A percentile compares a stretch with the other conserved stretches of the same genome.
Conservation (phyloP, 1,139 yeast genomes). For the Yamadazyma blattariae region DNA sequence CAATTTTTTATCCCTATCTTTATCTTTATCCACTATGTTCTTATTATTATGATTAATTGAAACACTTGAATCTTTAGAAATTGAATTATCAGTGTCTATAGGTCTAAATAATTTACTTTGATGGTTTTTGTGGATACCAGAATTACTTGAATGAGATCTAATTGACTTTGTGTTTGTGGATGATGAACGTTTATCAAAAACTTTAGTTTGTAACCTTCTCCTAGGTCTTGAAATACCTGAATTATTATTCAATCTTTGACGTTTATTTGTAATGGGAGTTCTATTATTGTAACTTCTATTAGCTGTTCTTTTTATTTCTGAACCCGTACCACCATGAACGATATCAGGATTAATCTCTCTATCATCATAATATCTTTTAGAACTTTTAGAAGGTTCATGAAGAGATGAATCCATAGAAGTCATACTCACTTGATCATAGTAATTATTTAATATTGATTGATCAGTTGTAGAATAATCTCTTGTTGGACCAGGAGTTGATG, state of each 20-base stretch:
- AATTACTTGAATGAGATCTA: too few relatives aligned
- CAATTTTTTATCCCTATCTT: background rate
- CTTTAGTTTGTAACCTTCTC: background rate
- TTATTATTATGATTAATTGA: too few relatives aligned
- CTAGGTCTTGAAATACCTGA: background rate
- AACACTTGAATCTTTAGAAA: too few relatives aligned
- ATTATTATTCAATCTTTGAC: background rate
- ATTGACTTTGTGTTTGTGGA: background rate
- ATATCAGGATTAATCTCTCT: constrained; percentile 13
- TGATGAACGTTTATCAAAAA: background rate
- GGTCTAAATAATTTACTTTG: too few relatives aligned
- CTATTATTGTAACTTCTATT: background rate
- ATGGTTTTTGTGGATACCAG: too few relatives aligned
- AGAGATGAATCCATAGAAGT: too few relatives aligned
- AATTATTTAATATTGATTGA: too few relatives aligned
- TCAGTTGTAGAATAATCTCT: background rate
- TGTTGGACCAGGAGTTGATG: background rate
- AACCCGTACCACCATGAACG: too few relatives aligned
- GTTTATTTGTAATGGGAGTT: background rate
- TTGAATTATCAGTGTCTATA: too few relatives aligned
- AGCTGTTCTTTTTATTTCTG: constrained; percentile 1
- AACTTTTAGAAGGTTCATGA: too few relatives aligned
- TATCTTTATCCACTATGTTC: background rate
- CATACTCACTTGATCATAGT: too few relatives aligned
- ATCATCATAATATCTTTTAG: too few relatives aligned